A percentile compares a stretch with the other conserved stretches of the same genome.
These are phyloP conservation scores for Marsdenia floribunda DNA, from an alignment of 257 asterid species.

Conservation along the genomic window DNA sequence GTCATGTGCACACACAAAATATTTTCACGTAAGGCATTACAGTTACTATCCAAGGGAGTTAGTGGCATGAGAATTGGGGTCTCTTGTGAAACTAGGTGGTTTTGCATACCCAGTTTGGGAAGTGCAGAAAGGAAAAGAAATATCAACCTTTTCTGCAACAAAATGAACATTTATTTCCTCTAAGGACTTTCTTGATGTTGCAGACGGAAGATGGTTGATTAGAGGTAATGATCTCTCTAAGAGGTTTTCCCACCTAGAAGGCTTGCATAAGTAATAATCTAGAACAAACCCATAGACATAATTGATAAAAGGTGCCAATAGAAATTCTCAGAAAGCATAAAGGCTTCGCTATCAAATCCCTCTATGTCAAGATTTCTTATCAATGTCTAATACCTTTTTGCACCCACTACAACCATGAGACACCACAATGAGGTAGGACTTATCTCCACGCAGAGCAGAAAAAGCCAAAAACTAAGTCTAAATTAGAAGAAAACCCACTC, in stretches of 20 bases:
- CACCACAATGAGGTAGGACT: not conserved
- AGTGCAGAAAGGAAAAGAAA: not conserved
- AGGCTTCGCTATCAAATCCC: not conserved
- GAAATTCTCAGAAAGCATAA: not conserved
- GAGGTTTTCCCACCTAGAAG: not conserved
- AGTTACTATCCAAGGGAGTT: not conserved
- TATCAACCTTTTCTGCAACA: not conserved
- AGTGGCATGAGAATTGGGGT: not conserved
- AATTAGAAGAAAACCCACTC: not conserved
- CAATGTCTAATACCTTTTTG: not conserved
- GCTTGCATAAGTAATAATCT: not conserved
- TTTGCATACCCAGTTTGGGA: too few relatives aligned
- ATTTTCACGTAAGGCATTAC: not conserved
- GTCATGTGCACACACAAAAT: not conserved
- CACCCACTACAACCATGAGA: not conserved
- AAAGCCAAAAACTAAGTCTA: not conserved
- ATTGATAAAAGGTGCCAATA: not conserved
- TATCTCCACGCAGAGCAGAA: not conserved
- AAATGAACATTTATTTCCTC: too few relatives aligned
- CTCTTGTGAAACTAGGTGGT: not conserved
- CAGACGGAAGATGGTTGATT: not conserved
- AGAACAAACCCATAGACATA: not conserved
- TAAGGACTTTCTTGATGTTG: not conserved
- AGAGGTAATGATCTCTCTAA: not conserved
- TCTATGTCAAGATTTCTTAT: not conserved